Base-by-base conservation (phyloP, 805 yeast species). In the Sugiyamaella lignohabitans region DNA sequence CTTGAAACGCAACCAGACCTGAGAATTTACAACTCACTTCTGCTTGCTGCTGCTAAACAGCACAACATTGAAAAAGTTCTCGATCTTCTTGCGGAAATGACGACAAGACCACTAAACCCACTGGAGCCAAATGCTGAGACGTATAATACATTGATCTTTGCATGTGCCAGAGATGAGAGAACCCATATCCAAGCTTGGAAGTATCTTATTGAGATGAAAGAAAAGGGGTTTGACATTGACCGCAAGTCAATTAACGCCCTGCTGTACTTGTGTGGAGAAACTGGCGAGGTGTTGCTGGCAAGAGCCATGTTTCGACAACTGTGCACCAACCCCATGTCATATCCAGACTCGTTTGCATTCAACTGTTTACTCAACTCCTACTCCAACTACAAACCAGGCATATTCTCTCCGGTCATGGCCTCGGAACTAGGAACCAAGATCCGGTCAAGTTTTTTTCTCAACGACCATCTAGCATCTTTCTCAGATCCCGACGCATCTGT, bases 61-160 rank as follows among this genome's bases (percentile, higher is more conserved):
- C 71, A 76, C 42, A 76, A 85, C 46, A 69, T 85, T 11, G 89
- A 87, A 50, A 80, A 75, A 53, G 94, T 88, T 0, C 61, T 89
- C 29, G 91, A 85, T 58, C 68, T 89, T 10, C 84, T 78, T 57
- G 75, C 78, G 27, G 97, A 88, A 58, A 75, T 89, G 83, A 51
- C 56, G 21, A 53, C 53, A 10, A 51, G 65, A 16, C 63, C 65
- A 3, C 56, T 60, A 1, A 50, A 52, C 19, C 68, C 72, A 1
- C 42, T 74, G 1, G 52, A 53, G 24, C 74, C 81, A 4, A 67
- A 71, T 21, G 64, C 65, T 0, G 70, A 64, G 23, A 72, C 79
- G 0, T 68, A 76, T 54, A 73, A 76, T 32, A 75, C 79, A 0
- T 63, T 87, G 24, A 85, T 89, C 0, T 72, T 75, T 52, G 87